Evolutionary conservation across 345 rosid species (phyloP).

Genomic region (Boechera retrofracta): DNA sequence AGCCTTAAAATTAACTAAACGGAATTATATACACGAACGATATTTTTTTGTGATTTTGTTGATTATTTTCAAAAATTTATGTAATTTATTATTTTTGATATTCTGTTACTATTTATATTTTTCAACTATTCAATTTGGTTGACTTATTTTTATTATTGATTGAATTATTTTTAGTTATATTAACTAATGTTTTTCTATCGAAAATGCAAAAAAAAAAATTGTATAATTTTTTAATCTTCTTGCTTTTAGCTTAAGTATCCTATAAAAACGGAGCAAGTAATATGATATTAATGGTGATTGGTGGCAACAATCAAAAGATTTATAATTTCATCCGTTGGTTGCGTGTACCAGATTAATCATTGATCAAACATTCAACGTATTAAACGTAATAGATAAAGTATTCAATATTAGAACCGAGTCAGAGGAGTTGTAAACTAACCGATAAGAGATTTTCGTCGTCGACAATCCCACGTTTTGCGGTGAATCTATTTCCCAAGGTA

Average conservation of each 20-base stretch:
- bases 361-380: background rate
- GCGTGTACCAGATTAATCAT: too few species aligned
- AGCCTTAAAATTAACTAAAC: background rate
- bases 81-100: too few species aligned
- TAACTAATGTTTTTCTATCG: too few species aligned
- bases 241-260: background rate
- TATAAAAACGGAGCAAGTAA: background rate
- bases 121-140: too few species aligned
- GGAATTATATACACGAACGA: background rate
- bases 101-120: too few species aligned
- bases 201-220: too few species aligned
- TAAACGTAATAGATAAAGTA: background rate
- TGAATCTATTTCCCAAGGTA: conserved; percentile 5
- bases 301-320: background rate
- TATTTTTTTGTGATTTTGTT: too few species aligned
- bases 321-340: background rate
- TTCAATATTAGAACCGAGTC: background rate
- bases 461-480: conserved; percentile 21
- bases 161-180: too few species aligned
- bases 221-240: background rate
- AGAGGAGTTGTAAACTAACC: background rate
- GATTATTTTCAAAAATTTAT: too few species aligned
- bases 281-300: background rate
- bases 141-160: too few species aligned
- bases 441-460: conserved; percentile 1